Base-by-base conservation (phyloP, 2,329 filamentous ascomycete genomes). In the Paecilomyces fulvus region DNA sequence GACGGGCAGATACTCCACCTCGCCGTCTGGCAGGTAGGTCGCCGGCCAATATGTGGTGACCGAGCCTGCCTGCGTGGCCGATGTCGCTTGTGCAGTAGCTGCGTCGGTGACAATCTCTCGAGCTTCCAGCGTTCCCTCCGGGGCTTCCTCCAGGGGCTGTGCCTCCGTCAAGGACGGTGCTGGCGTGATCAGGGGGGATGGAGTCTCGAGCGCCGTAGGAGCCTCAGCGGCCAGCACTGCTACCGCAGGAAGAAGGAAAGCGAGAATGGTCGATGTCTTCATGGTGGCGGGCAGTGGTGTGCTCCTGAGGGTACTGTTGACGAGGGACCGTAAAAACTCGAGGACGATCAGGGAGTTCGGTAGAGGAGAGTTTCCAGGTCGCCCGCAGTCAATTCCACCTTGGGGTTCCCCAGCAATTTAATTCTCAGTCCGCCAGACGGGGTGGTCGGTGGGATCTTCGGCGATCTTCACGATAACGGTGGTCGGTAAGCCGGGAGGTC, bases 41-140 rank as follows among this genome's bases (percentile, higher is more conserved):
- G 17, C 20, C 2, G 20, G 8, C 43, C 43, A 54, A 49, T 65
- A 59, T 11, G 63, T 65, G 30, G 68, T 70, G 21, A 69, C 63
- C 6, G 67, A 64, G 11, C 63, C 62, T 3, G 64, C 54, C 55
- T 69, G 70, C 12, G 65, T 64, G 31, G 58, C 53, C 21, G 57
- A 53, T n/a, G 58, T 62, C 12, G 67, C 61, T 21, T 63, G 54
- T 17, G 64, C 64, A 7, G 52, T 48, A 28, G 50, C 48, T 2
- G 46, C 50, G 20, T 37, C 28, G 12, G 25, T 14, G 48, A 52
- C 56, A n/a, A 57, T 14, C 31, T 57, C 52, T 21, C 55, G 55
- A 20, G 43, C 33, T 30, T 52, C 54, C 31, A 51, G 30, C 2
- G n/a, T 17, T 51, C 33, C 53, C 12, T 11, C 43, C 12, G 49